phyloP scores from a whole-genome alignment of 1,284 basidiomycete genomes.

The Irpex sp. region DNA sequence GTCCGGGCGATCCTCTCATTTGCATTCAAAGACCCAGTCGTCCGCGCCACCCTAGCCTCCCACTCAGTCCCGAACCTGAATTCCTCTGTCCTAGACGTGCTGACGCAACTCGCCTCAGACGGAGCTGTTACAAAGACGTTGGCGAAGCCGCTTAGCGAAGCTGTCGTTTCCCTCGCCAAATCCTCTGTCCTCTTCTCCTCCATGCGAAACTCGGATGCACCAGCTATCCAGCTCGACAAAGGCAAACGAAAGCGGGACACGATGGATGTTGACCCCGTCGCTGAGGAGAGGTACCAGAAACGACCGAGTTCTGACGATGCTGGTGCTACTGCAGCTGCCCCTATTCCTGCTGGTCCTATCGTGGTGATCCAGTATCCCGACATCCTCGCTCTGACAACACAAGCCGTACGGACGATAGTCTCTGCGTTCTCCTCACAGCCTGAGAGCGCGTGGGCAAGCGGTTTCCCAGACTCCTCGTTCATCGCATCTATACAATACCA shows the following conservation, averaged over 20 bases:
- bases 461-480: constrained; percentile 47
- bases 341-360: background rate
- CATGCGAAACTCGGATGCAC: constrained; percentile 55
- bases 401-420: constrained; percentile 51
- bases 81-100: constrained; percentile 49
- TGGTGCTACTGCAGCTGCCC: constrained; percentile 13
- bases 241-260: constrained; percentile 68
- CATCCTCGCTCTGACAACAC: constrained; percentile 48
- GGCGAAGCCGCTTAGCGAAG: constrained; percentile 52
- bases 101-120: constrained; percentile 45
- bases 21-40: constrained; percentile 50
- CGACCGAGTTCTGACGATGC: constrained; percentile 20
- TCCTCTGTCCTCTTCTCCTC: constrained; percentile 62
- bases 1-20: constrained; percentile 58
- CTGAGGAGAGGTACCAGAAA: constrained; percentile 32
- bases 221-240: constrained; percentile 50
- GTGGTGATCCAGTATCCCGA: constrained; percentile 25
- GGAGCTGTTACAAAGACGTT: constrained; percentile 47
- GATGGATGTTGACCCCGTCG: constrained; percentile 37
- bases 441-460: constrained; percentile 11
- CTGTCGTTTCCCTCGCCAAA: constrained; percentile 57
- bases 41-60: constrained; percentile 47
- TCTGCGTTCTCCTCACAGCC: constrained; percentile 29
- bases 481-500: constrained; percentile 63
- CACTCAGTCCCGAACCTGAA: constrained; percentile 45